phyloP scores from a whole-genome alignment of 805 yeast species.

The Starmerella tilneyi region DNA sequence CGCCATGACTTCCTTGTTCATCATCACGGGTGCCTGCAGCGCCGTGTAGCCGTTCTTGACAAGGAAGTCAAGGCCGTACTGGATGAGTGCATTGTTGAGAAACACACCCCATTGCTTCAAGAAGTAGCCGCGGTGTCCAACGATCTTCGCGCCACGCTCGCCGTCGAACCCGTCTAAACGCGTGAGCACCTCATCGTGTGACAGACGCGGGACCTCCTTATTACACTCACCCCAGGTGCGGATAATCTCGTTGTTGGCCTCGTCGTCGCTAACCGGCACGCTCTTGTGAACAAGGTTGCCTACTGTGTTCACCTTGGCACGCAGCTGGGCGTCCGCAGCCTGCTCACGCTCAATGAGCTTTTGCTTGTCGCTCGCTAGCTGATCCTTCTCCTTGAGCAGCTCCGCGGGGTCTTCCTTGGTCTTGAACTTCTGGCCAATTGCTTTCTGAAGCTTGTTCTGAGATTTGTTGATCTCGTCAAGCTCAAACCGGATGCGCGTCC shows the following conservation, averaged over 20 bases:
- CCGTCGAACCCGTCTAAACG: slow-evolving; percentile 97
- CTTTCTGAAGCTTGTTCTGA: slow-evolving; percentile 83
- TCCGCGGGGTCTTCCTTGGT: slow-evolving; percentile 89
- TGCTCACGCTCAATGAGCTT: slow-evolving; percentile 57
- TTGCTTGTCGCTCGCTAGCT: slow-evolving; percentile 58
- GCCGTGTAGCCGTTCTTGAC: slow-evolving; percentile 72
- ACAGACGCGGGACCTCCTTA: slow-evolving; percentile 62
- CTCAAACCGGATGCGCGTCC: slow-evolving; percentile 85
- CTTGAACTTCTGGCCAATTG: slow-evolving; percentile 84
- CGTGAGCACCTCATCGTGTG: slow-evolving; percentile 90
- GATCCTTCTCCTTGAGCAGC: slow-evolving; percentile 70
- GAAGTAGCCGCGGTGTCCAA: slow-evolving; percentile 98
- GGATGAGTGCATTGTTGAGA: slow-evolving; percentile 94
- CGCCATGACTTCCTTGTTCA: slow-evolving; percentile 99
- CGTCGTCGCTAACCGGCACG: slow-evolving; percentile 78
- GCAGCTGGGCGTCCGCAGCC: slow-evolving; percentile 64
- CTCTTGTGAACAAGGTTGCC: slow-evolving; percentile 93
- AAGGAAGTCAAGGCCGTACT: slow-evolving; percentile 83
- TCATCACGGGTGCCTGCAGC: slow-evolving; percentile 97
- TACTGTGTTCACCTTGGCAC: slow-evolving; percentile 72
- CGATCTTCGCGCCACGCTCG: slow-evolving; percentile 94
- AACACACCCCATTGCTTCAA: slow-evolving; percentile 92
- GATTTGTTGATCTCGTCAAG: slow-evolving; percentile 83
- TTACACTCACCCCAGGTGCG: slow-evolving; percentile 69
- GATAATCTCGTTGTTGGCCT: slow-evolving; percentile 80